phyloP scores from a whole-genome alignment of 192 early-diverging fungal species.

The Entomortierella lignicola region DNA sequence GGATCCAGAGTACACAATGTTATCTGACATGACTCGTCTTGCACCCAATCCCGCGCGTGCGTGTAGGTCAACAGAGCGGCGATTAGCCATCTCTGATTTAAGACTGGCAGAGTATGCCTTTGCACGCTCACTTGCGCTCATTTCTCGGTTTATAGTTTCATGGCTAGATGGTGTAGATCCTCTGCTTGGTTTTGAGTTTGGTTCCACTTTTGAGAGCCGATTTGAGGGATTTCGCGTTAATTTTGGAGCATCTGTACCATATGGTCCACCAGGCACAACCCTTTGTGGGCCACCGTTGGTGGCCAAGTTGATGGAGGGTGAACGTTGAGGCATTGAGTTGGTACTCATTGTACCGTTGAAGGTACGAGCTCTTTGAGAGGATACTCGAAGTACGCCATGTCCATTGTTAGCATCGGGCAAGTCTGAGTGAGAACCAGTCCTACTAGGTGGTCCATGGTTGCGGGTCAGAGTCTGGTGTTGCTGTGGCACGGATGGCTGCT shows the following conservation, averaged over 20 bases:
- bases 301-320: constrained; percentile 38
- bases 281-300: constrained; percentile 43
- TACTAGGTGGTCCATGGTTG: constrained; percentile 34
- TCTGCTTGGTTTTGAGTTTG: constrained; percentile 20
- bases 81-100: constrained; percentile 43
- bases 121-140: constrained; percentile 48
- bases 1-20: constrained; percentile 14
- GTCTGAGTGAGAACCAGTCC: constrained; percentile 17
- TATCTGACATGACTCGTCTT: constrained; percentile 19
- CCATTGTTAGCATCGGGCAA: constrained; percentile 9
- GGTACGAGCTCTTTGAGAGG: constrained; percentile 25
- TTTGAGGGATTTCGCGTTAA: constrained; percentile 20
- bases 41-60: constrained; percentile 5
- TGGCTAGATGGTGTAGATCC: constrained; percentile 23
- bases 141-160: constrained; percentile 8
- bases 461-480: constrained; percentile 13
- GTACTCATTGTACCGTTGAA: constrained; percentile 14
- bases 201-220: constrained; percentile 29
- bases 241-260: constrained; percentile 10
- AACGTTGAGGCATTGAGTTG: constrained; percentile 26
- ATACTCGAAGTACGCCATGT: constrained; percentile 12
- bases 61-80: constrained; percentile 16
- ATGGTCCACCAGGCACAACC: constrained; percentile 14
- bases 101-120: constrained; percentile 42
- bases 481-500: not conserved